Evolutionary conservation across 1,284 basidiomycete genomes (phyloP).

Genomic region (Fistulinella cinereoalba): DNA sequence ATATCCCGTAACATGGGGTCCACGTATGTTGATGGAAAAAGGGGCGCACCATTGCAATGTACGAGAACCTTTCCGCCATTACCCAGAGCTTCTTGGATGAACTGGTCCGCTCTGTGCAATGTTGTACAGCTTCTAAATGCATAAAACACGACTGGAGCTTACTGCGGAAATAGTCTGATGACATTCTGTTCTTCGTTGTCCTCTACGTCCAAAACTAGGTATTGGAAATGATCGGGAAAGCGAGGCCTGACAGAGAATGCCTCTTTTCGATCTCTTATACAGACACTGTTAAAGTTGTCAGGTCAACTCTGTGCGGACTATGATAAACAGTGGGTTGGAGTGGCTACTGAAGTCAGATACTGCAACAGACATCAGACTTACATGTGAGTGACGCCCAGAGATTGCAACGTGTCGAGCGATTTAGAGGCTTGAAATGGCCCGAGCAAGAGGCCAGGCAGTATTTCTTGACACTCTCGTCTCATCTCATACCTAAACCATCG

Average conservation of each 20-base stretch:
- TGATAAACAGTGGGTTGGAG: background rate
- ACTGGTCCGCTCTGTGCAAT: conserved; percentile 60
- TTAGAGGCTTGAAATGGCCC: conserved; percentile 90
- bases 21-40: background rate
- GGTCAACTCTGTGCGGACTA: background rate
- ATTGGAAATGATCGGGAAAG: conserved; percentile 78
- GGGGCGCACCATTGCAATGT: conserved; percentile 79
- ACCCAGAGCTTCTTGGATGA: conserved; percentile 73
- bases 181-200: conserved; percentile 91
- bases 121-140: background rate
- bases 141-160: conserved; percentile 23
- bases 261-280: conserved; percentile 84
- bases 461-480: conserved; percentile 90
- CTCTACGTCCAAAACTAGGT: conserved; percentile 82
- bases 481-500: conserved; percentile 77
- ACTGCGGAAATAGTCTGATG: conserved; percentile 80
- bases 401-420: conserved; percentile 63
- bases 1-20: background rate
- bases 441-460: conserved; percentile 79
- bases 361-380: conserved; percentile 39
- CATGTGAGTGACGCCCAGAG: conserved; percentile 83
- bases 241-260: conserved; percentile 84
- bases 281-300: conserved; percentile 53
- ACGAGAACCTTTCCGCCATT: conserved; percentile 78
- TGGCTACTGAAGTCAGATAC: conserved; percentile 6